phyloP scores from a whole-genome alignment of 2,329 filamentous ascomycete species.

The Stachybotrys echinatus region DNA sequence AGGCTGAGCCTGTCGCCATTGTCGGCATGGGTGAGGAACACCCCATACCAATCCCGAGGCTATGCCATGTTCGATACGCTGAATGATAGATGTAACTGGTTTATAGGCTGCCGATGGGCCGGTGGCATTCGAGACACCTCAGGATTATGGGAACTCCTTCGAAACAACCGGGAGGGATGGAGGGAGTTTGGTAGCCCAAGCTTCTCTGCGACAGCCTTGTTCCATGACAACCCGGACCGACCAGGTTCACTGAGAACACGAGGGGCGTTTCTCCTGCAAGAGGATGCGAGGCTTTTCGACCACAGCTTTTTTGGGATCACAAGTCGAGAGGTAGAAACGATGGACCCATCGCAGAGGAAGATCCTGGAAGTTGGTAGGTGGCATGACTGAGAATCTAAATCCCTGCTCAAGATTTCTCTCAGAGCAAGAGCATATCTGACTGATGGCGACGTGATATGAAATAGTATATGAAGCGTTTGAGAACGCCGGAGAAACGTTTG shows the following conservation, averaged over 20 bases:
- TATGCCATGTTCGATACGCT: neutral
- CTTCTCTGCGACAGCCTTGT: neutral
- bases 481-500: constrained; percentile 9
- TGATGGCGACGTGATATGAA: no score
- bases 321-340: constrained; percentile 3
- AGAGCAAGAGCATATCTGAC: neutral
- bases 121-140: constrained; percentile 4
- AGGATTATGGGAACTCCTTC: constrained; percentile 12
- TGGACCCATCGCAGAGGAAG: constrained; percentile 12
- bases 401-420: neutral
- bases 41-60: constrained; percentile 4
- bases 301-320: constrained; percentile 8
- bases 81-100: no score
- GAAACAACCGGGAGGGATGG: constrained; percentile 3
- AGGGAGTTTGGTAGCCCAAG: neutral
- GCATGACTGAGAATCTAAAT: no score
- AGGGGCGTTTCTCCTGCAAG: constrained; percentile 3
- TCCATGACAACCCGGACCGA: neutral
- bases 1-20: constrained; percentile 4
- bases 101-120: constrained; percentile 5
- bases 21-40: constrained; percentile 2
- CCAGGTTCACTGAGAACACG: neutral
- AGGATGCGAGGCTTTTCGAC: constrained; percentile 6
- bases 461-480: constrained; percentile 12
- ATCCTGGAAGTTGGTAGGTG: constrained; percentile 10